Percentiles rank a stretch among this genome's conserved stretches.
These are phyloP conservation scores for Rhizopus microsporus DNA, from an alignment of 371 early-diverging fungal genomes.

Conservation along the genomic window DNA sequence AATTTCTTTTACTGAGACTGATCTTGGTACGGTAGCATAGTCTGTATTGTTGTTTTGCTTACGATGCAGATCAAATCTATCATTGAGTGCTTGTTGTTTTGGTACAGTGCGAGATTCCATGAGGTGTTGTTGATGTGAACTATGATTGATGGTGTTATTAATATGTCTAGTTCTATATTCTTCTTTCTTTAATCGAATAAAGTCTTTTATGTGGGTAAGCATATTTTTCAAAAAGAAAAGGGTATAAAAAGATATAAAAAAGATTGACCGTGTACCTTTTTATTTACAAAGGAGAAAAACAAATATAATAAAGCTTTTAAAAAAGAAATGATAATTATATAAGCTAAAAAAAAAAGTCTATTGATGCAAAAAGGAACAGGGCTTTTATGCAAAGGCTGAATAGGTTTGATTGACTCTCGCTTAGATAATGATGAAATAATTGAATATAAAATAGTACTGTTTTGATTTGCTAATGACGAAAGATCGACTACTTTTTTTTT, in stretches of 20 bases:
- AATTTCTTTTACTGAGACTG: neutral
- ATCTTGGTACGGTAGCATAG: neutral
- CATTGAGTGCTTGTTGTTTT: neutral
- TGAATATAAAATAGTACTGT: constrained; percentile 4
- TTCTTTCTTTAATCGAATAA: constrained; percentile 25
- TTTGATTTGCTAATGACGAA: neutral
- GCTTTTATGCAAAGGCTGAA: constrained; percentile 4
- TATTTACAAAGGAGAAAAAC: neutral
- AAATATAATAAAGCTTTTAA: too few species aligned
- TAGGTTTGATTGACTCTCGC: neutral
- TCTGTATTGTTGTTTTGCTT: too few species aligned
- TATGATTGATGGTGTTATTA: neutral
- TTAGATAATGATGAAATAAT: constrained; percentile 4
- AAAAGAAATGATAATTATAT: neutral
- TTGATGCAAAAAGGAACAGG: constrained; percentile 1
- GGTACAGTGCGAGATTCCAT: neutral
- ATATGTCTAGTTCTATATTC: constrained; percentile 8
- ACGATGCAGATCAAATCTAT: too few species aligned
- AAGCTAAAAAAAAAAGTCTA: constrained; percentile 2
- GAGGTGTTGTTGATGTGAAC: neutral
- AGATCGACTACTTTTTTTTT: neutral
- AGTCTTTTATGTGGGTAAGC: constrained; percentile 23
- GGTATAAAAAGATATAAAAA: neutral
- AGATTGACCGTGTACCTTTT: neutral
- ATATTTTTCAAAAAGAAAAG: neutral